A percentile compares a stretch with the other conserved stretches of the same genome.
These are phyloP conservation scores for Colletotrichum chrysophilum DNA, from an alignment of 2,329 filamentous ascomycete genomes.

Conservation along the genomic window DNA sequence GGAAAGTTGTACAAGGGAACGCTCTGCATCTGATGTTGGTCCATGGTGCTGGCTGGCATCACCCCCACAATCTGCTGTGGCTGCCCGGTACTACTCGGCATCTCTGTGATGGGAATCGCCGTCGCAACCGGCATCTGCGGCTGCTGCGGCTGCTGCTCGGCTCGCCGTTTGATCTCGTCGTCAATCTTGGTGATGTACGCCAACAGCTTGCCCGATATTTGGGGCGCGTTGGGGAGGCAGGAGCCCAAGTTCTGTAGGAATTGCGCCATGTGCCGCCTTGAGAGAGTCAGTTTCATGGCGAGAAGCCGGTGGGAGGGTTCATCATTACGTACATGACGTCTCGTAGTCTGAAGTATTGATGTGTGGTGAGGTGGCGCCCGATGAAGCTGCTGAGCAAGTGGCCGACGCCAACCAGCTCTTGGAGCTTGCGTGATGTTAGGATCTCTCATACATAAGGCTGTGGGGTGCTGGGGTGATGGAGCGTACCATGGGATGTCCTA, in stretches of 20 bases:
- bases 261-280: slow-evolving; percentile 13
- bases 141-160: background rate
- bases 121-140: background rate
- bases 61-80: background rate
- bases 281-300: background rate
- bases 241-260: slow-evolving; percentile 21
- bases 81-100: background rate
- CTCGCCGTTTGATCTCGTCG: background rate
- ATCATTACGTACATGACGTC: slow-evolving; percentile 8
- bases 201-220: slow-evolving; percentile 13
- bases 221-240: slow-evolving; percentile 16
- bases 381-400: slow-evolving; percentile 23
- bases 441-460: too few relatives aligned
- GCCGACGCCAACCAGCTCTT: slow-evolving; percentile 22
- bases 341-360: slow-evolving; percentile 18
- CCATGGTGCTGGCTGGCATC: background rate
- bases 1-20: slow-evolving; percentile 8
- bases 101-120: background rate
- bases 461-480: too few relatives aligned
- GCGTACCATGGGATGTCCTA: slow-evolving; percentile 21
- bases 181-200: slow-evolving; percentile 21
- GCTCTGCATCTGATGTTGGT: slow-evolving; percentile 1
- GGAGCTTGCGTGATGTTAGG: slow-evolving; percentile 4
- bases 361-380: slow-evolving; percentile 11
- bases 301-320: background rate